Base-by-base conservation (phyloP, 192 early-diverging fungal species). In the Spizellomyces punctatus region DNA sequence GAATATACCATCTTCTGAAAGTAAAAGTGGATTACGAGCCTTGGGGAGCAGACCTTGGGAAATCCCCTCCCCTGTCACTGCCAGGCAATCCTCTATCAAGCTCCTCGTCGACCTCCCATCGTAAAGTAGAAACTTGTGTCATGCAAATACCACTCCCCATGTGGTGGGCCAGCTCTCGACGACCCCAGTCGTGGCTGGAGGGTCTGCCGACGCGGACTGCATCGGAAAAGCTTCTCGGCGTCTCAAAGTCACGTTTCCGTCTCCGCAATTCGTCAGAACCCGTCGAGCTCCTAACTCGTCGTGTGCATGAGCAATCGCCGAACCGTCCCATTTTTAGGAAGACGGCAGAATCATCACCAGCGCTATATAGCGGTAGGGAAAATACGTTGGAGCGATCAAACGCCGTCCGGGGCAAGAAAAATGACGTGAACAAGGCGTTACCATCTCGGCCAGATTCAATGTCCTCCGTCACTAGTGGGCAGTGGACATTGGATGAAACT, bases 101-200 rank as follows among this genome's bases (percentile, higher is more conserved):
- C 3, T 36, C 27, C 27, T 0, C 27, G 1, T 36, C 27, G 27
- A 36, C 27, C 50, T n/a, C 12, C 1, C 14, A 54, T 12, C 50
- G 50, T 54, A 12, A 19, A 54, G 12, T 19, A 17, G 59, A 61
- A 41, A 19, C 36, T 17, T 61, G 22, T 41, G 17, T 42, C 16
- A 27, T 61, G 59, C 59, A 61, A 9, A 42, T 61, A 17, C 59
- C 59, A 6, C 17, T 61, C 16, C 36, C 59, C 17, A 61, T 61
- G 59, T 17, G 14, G 17, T 61, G 22, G 59, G 59, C 59, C 36
- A 61, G 59, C 36, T 61, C 59, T 4, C 59, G 59, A 41, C 4
- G 59, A 27, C 59, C 59, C 17, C 22, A 41, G 42, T 61, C 59
- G 5, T 61, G 59, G 59, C 22, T 14, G 14, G 59, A 61, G 42